Evolutionary conservation across 345 rosid genomes (phyloP).

Genomic region (Eucalyptus polybractea): DNA sequence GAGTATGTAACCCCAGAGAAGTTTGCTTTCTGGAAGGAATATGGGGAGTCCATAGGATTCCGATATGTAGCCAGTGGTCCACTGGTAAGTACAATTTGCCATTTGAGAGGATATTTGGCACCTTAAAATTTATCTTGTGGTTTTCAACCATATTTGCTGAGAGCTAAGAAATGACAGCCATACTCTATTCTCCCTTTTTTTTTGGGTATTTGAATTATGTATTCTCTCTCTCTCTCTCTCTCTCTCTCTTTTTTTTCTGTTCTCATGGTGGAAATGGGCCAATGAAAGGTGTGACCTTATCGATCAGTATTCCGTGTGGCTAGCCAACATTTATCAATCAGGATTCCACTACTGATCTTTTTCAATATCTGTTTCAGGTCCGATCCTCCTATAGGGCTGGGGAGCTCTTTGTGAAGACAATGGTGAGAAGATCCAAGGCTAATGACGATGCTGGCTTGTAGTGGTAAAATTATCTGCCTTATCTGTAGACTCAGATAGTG

Average conservation of each 20-base stretch:
- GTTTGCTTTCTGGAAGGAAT: constrained; percentile 87
- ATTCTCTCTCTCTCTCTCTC: not conserved
- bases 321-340: not conserved
- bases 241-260: not conserved
- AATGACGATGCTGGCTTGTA: not conserved
- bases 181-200: not conserved
- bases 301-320: not conserved
- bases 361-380: constrained; percentile 32
- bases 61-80: constrained; percentile 98
- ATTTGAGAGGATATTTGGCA: not conserved
- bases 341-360: not conserved
- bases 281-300: not conserved
- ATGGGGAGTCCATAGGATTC: constrained; percentile 93
- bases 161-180: not conserved
- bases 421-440: constrained; percentile 49
- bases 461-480: not conserved
- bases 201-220: not conserved
- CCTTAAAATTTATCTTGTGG: not conserved
- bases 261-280: not conserved
- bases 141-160: not conserved
- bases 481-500: not conserved
- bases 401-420: constrained; percentile 86
- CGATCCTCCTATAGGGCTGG: constrained; percentile 95
- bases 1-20: constrained; percentile 93
- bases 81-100: constrained; percentile 36